These are phyloP conservation scores for Melanogaster broomeanus DNA, from an alignment of 768 basidiomycete genomes.

Conservation along the genomic window DNA sequence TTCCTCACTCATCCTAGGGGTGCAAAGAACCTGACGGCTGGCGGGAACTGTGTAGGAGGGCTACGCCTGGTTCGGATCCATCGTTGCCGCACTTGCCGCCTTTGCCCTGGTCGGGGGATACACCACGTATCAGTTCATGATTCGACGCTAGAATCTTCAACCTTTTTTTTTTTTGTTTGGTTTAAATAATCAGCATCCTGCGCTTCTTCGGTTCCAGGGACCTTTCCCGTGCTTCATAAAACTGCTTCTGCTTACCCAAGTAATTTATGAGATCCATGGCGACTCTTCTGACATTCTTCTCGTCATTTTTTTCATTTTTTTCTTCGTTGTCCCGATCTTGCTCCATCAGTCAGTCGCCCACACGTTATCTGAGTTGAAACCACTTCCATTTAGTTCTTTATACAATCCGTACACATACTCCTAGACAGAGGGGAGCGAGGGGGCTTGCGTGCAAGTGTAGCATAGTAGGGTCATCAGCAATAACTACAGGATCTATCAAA, in stretches of 20 bases:
- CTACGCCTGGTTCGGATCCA: slow-evolving; percentile 85
- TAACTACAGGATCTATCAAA: too few relatives aligned
- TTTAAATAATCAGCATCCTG: too few relatives aligned
- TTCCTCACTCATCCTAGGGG: background rate
- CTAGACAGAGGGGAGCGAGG: background rate
- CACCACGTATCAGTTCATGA: slow-evolving; percentile 78
- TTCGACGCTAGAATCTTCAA: slow-evolving; percentile 33
- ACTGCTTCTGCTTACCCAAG: background rate
- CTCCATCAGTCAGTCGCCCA: too few relatives aligned
- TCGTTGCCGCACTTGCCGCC: slow-evolving; percentile 75
- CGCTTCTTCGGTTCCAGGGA: background rate
- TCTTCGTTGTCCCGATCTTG: too few relatives aligned
- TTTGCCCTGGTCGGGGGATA: slow-evolving; percentile 85
- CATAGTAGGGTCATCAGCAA: background rate
- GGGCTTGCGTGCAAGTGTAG: background rate
- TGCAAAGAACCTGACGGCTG: background rate
- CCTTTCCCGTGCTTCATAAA: background rate
- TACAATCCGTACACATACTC: slow-evolving; percentile 5
- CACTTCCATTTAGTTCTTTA: background rate
- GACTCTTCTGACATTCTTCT: background rate
- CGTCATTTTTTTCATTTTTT: background rate
- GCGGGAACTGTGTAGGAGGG: slow-evolving; percentile 31
- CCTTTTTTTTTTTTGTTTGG: background rate
- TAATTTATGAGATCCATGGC: background rate
- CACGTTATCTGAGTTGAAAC: too few relatives aligned